Evolutionary conservation across 108 stramenopile genomes (phyloP), one percentile per base, ranked within the genome.

Genomic region (Epithemia pelagica): DNA sequence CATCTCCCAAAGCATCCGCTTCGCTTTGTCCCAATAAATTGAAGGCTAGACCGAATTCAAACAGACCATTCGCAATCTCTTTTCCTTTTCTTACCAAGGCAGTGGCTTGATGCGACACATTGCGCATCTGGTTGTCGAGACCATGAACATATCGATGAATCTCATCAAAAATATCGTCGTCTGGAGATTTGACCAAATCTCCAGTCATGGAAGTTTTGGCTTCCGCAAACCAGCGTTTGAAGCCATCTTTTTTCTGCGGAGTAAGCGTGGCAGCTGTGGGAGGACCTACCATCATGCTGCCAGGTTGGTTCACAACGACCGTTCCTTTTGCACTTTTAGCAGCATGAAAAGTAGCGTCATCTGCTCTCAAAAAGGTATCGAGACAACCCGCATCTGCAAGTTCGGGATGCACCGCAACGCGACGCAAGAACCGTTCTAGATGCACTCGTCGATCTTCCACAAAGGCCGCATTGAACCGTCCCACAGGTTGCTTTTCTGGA

Each of bases 31-130:
- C 96, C 33, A 99, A 72, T 64, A 95, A 82, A 62, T 95, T 95
- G 75, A 99, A 96, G 61, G 96, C 96, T 65, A 97, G 69, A 26
- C 96, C 96, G 75, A 99, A 96, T 76, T 99, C 96, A 71, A 96
- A 96, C 59, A 96, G 62, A 21, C 94, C 93, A 69, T 88, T 88
- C 28, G 96, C 94, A 53, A 96, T 83, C 81, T 96, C 96, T 65
- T 92, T 90, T 23, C 89, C 86, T 66, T 95, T 96, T 33, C 91
- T 82, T n/a, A 96, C 95, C 64, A 99, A 74, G 5, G 74, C 84
- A 31, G 83, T 65, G 0, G 95, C 89, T 72, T 99, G 98, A 54
- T 87, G 88, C 19, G 85, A 82, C 0, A 99, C 98, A 52, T 85
- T 87, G 62, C 89, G 87, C 91, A 96, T 96, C 72, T 97, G 95